Conservation (phyloP, 1,284 basidiomycete genomes). For the Marasmius fiardii region DNA sequence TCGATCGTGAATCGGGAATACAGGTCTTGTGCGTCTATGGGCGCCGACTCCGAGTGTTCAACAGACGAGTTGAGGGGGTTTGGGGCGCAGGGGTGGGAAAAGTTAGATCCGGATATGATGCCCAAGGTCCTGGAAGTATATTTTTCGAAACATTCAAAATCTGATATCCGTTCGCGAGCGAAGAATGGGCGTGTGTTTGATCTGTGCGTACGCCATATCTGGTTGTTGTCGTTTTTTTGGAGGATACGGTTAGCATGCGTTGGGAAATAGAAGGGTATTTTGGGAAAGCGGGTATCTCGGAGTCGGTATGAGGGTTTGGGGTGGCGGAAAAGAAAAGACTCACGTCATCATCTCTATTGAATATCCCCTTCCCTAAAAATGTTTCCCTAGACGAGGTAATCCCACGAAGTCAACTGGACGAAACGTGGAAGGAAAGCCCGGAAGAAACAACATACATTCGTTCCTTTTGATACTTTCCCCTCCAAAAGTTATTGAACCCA, state of each 20-base stretch:
- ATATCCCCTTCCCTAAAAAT: conserved; percentile 68
- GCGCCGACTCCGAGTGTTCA: conserved; percentile 12
- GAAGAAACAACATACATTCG: conserved; percentile 44
- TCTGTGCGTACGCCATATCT: conserved; percentile 48
- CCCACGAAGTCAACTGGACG: conserved; percentile 1
- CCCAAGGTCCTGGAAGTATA: conserved; percentile 46
- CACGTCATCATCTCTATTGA: conserved; percentile 70
- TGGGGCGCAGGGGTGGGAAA: conserved; percentile 30
- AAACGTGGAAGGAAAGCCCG: background rate
- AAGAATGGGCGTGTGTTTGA: conserved; percentile 72
- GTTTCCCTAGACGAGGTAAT: conserved; percentile 45
- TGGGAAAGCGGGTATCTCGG: background rate
- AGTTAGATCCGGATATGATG: conserved; percentile 40
- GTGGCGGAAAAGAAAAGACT: conserved; percentile 17
- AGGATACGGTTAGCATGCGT: conserved; percentile 31
- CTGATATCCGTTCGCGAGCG: conserved; percentile 62
- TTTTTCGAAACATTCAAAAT: conserved; percentile 66
- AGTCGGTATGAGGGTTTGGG: no score
- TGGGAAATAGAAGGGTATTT: conserved; percentile 10
- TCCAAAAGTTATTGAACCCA: conserved; percentile 64
- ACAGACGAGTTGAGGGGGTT: no score
- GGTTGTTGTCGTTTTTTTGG: background rate
- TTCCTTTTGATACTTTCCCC: conserved; percentile 58
- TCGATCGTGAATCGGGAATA: conserved; percentile 68
- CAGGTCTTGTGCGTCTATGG: conserved; percentile 65